Evolutionary conservation across 805 yeast genomes (phyloP), one percentile per base, ranked within the genome.

Genomic region (Metschnikowia shivogae): DNA sequence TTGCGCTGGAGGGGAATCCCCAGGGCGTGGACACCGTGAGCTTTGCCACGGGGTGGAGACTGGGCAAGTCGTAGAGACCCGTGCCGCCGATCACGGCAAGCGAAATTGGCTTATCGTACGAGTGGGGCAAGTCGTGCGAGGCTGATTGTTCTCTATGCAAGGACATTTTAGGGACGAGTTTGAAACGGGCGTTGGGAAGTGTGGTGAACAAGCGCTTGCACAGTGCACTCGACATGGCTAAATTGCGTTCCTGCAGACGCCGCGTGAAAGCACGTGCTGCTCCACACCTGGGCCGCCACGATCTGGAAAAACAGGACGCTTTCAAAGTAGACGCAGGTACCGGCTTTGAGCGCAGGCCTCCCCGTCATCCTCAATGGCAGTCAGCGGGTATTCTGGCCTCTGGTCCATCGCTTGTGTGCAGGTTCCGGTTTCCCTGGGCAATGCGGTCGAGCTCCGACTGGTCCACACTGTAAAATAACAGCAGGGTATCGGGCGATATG

Each of bases 31-130:
- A 77, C 47, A 89, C 68, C 12, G 88, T 80, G 34, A 93, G 68
- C 55, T 84, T 73, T 12, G 97, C 96, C 37, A 92, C 95, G 3
- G 96, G 95, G 39, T 82, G 77, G 45, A 93, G 73, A 46, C 87
- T 81, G 34, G 84, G 87, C 46, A 93, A 73, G 47, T 87, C 86
- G 72, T 93, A 93, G 27, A 93, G 77, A n/a, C 99, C 99, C 4
- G 99, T 93, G 34, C 99, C 99, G 34, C 99, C 99, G 63, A 93
- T 93, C 55, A 93, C 80, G 30, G 96, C 98, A 35, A 93, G 74
- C 33, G 79, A 76, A 22, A 93, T 86, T 29, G 86, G 83, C 56
- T 81, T 86, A 45, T 66, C 61, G 67, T 77, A 83, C 28, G 68
- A 67, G 47, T 76, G 73, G 34, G 87, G 85, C 48, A 76, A 66